Evolutionary conservation across 1,284 basidiomycete genomes (phyloP).

Genomic region (Sanghuangporus weigelae): DNA sequence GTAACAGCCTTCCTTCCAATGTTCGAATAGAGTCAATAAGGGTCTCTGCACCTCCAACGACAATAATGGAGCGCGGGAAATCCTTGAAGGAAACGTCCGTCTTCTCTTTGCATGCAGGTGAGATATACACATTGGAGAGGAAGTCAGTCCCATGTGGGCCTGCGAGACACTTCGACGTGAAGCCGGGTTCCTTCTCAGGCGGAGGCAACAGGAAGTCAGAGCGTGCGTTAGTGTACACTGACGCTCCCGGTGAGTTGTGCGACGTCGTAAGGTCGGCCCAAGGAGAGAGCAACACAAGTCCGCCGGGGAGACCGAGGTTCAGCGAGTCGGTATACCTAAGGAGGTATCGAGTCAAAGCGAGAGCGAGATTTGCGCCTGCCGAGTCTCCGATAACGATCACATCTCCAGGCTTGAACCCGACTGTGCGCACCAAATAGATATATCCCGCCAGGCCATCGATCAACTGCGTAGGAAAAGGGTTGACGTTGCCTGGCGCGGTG

Average conservation of each 20-base stretch:
- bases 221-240: conserved; percentile 21
- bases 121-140: conserved; percentile 47
- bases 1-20: conserved; percentile 36
- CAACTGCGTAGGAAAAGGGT: conserved; percentile 43
- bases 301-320: conserved; percentile 38
- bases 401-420: conserved; percentile 36
- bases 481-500: conserved; percentile 20
- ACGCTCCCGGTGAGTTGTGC: conserved; percentile 30
- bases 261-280: conserved; percentile 48
- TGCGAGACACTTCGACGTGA: neutral
- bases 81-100: conserved; percentile 37
- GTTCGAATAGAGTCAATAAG: conserved; percentile 44
- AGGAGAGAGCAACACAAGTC: conserved; percentile 50
- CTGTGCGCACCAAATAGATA: conserved; percentile 34
- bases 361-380: conserved; percentile 49
- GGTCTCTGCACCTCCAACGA: conserved; percentile 48
- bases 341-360: conserved; percentile 34
- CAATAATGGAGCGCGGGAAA: conserved; percentile 52
- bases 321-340: conserved; percentile 23
- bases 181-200: neutral
- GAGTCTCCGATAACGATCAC: conserved; percentile 50
- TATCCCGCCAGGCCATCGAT: conserved; percentile 44
- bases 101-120: conserved; percentile 41
- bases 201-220: conserved; percentile 10
- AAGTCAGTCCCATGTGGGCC: conserved; percentile 34